Evolutionary conservation across 371 early-diverging fungal species (phyloP).

Genomic region (Syncephalis fuscata): DNA sequence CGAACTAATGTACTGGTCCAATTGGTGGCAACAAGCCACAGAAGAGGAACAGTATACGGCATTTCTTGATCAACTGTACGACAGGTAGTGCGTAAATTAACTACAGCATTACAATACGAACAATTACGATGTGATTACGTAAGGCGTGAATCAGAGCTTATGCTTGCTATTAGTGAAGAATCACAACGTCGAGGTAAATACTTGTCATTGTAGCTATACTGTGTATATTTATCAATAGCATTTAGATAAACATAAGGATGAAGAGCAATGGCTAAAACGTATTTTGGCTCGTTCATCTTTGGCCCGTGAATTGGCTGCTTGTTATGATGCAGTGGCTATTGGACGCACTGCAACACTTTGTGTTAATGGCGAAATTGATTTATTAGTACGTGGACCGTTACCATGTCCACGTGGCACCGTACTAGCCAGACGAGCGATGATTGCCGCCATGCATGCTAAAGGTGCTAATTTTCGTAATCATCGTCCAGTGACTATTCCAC

Average conservation of each 20-base stretch:
- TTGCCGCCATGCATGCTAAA: no score
- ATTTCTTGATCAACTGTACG: conserved; percentile 34
- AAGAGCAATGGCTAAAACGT: background rate
- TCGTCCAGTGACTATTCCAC: no score
- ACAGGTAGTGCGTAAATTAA: conserved; percentile 52
- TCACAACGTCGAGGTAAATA: conserved; percentile 13
- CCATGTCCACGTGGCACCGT: no score
- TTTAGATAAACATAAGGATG: background rate
- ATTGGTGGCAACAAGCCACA: no score
- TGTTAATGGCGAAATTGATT: no score
- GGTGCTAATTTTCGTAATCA: no score
- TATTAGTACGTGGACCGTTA: no score
- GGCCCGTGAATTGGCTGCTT: conserved; percentile 4
- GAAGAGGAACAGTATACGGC: no score
- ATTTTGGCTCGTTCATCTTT: conserved; percentile 17
- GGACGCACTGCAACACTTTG: no score
- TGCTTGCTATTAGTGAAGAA: conserved; percentile 39
- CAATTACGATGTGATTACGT: conserved; percentile 68
- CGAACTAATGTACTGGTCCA: no score
- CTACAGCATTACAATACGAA: conserved; percentile 64
- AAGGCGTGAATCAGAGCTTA: conserved; percentile 51
- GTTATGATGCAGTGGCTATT: no score
- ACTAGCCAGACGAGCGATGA: no score
- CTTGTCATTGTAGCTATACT: background rate
- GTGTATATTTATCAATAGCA: background rate